Evolutionary conservation across 768 basidiomycete species (phyloP).

Genomic region (Lactifluus subvellereus): DNA sequence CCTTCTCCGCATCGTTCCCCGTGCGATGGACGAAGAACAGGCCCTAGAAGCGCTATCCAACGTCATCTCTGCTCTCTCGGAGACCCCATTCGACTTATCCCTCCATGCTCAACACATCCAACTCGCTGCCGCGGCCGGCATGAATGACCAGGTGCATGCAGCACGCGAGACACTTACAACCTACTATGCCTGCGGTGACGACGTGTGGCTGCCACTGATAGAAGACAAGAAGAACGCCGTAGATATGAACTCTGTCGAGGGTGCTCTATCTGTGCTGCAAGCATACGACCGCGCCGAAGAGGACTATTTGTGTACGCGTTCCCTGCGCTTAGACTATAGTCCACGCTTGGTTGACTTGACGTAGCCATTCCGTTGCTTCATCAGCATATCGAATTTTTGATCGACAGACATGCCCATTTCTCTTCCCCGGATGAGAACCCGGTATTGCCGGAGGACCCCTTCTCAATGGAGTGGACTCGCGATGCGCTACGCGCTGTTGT

Average conservation of each 20-base stretch:
- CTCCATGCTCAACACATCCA: conserved; percentile 65
- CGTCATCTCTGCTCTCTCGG: conserved; percentile 51
- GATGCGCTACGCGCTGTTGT: conserved; percentile 49
- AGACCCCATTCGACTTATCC: conserved; percentile 53
- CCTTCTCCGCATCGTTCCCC: too few species aligned
- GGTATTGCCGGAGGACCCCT: conserved; percentile 49
- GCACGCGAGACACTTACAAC: conserved; percentile 64
- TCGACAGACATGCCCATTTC: conserved; percentile 36
- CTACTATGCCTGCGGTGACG: conserved; percentile 58
- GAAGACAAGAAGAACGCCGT: conserved; percentile 45
- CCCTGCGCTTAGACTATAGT: conserved; percentile 6
- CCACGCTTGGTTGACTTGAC: conserved; percentile 24
- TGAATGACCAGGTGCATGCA: conserved; percentile 51
- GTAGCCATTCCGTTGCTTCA: conserved; percentile 71
- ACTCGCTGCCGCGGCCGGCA: conserved; percentile 49
- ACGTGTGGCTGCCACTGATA: conserved; percentile 71
- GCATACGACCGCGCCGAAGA: conserved; percentile 60
- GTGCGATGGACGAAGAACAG: conserved; percentile 52
- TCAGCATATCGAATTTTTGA: conserved; percentile 60
- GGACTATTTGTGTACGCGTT: conserved; percentile 73
- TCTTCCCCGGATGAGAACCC: conserved; percentile 37
- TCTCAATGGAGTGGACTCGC: conserved; percentile 59
- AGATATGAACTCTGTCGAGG: conserved; percentile 47
- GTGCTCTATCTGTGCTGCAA: conserved; percentile 50
- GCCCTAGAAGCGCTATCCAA: conserved; percentile 59